phyloP scores from a whole-genome alignment of 2,329 filamentous ascomycete species.

The Bipolaris oryzae region DNA sequence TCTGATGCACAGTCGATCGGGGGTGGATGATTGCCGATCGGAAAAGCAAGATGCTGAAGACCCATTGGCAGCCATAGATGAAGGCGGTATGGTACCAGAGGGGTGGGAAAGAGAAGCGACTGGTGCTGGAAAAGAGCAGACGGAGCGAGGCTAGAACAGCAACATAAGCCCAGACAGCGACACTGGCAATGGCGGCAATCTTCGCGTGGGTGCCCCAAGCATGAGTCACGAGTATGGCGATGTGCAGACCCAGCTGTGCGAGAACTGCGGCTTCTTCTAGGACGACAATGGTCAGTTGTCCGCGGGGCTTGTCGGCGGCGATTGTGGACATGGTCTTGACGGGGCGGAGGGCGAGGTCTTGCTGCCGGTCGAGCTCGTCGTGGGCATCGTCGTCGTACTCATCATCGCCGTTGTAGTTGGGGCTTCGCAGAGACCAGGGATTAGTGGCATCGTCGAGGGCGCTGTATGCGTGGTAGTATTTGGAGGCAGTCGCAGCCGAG shows the following conservation, averaged over 20 bases:
- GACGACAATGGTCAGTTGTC: slow-evolving; percentile 71
- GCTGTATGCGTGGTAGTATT: slow-evolving; percentile 64
- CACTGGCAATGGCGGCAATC: slow-evolving; percentile 67
- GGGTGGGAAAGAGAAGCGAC: slow-evolving; percentile 70
- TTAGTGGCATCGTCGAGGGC: slow-evolving; percentile 56
- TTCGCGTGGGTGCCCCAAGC: slow-evolving; percentile 65
- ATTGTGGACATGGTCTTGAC: slow-evolving; percentile 63
- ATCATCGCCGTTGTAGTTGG: slow-evolving; percentile 42
- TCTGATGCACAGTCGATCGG: slow-evolving; percentile 64
- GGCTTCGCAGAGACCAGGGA: slow-evolving; percentile 43
- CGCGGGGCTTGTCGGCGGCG: slow-evolving; percentile 76
- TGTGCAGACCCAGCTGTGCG: slow-evolving; percentile 72
- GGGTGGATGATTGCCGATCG: slow-evolving; percentile 85
- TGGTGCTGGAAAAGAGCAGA: slow-evolving; percentile 64
- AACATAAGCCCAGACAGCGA: slow-evolving; percentile 82
- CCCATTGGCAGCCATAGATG: slow-evolving; percentile 83
- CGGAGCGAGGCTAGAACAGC: slow-evolving; percentile 74
- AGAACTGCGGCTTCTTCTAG: slow-evolving; percentile 78
- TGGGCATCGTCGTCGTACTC: slow-evolving; percentile 55
- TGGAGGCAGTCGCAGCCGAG: slow-evolving; percentile 56
- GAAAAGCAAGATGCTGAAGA: slow-evolving; percentile 76
- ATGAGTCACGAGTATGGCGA: slow-evolving; percentile 66
- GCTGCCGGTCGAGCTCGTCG: slow-evolving; percentile 65
- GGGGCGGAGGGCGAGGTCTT: slow-evolving; percentile 61
- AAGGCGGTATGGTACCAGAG: slow-evolving; percentile 92